Evolutionary conservation across 345 rosid genomes (phyloP).

Genomic region (Euphorbia tirucalli): DNA sequence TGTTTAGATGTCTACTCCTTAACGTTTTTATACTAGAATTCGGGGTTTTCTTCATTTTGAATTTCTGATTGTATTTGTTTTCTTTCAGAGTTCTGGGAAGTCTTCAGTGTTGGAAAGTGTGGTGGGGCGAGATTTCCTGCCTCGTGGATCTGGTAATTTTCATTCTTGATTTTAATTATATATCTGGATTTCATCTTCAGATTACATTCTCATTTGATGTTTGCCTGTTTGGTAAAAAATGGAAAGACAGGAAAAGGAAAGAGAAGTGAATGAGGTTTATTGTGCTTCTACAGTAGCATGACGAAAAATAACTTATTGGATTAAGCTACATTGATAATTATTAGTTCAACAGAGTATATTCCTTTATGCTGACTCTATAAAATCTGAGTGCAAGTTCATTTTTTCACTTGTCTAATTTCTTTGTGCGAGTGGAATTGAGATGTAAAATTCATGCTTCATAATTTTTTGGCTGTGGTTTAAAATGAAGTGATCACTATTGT

Average conservation of each 20-base stretch:
- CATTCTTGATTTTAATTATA: conserved; percentile 1
- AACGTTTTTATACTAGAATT: neutral
- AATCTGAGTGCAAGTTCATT: neutral
- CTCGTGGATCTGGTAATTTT: conserved; percentile 95
- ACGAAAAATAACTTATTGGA: neutral
- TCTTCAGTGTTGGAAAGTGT: conserved; percentile 96
- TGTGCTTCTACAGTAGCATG: neutral
- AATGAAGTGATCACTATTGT: neutral
- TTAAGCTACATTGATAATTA: neutral
- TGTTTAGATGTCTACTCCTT: neutral
- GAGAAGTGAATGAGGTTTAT: conserved; percentile 17
- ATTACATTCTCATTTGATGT: conserved; percentile 9
- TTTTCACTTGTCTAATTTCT: neutral
- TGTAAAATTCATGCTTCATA: neutral
- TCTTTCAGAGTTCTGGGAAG: conserved; percentile 84
- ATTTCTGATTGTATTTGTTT: conserved; percentile 1
- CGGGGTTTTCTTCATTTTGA: conserved; percentile 6
- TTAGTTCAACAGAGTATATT: neutral
- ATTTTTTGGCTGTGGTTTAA: conserved; percentile 6
- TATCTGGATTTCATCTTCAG: neutral
- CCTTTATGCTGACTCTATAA: neutral
- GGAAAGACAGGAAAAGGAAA: neutral
- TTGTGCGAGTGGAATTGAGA: neutral
- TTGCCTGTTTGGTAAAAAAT: neutral
- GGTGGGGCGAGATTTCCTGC: conserved; percentile 94